These are phyloP conservation scores for Chaetothyriales sp. DNA, from an alignment of 2,329 filamentous ascomycete genomes.

Conservation along the genomic window DNA sequence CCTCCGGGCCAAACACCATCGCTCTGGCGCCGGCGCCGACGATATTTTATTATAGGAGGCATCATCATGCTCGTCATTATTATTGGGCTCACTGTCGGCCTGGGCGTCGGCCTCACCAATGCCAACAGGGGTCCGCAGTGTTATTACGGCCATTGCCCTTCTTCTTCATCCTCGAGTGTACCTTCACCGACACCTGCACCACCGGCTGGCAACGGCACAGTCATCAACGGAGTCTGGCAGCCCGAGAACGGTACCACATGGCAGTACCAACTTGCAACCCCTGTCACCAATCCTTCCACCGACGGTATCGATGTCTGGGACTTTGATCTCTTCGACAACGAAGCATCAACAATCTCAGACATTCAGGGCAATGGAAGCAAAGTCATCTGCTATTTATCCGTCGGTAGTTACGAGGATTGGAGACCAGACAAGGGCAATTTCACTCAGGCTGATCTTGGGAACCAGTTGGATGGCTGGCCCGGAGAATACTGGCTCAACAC, in stretches of 20 bases:
- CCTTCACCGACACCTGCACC: constrained; percentile 14
- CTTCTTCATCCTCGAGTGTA: background rate
- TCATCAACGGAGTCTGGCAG: constrained; percentile 33
- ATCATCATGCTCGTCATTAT: constrained; percentile 15
- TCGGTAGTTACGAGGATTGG: constrained; percentile 53
- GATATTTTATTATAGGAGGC: background rate
- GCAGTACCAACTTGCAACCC: constrained; percentile 45
- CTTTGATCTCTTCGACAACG: constrained; percentile 46
- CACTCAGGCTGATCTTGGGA: constrained; percentile 42
- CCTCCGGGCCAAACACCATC: constrained; percentile 6
- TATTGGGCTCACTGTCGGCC: constrained; percentile 39
- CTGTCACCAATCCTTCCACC: background rate
- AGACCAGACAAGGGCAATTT: constrained; percentile 47
- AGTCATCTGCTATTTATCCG: constrained; percentile 64
- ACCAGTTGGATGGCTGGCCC: constrained; percentile 48
- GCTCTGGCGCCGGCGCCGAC: background rate
- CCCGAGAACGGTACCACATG: constrained; percentile 41
- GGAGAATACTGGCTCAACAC: constrained; percentile 55
- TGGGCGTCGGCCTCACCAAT: constrained; percentile 41
- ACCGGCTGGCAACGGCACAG: constrained; percentile 4
- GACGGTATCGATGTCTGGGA: constrained; percentile 37
- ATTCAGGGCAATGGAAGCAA: constrained; percentile 42
- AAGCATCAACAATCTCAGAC: constrained; percentile 31
- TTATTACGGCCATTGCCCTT: background rate
- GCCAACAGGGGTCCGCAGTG: constrained; percentile 8